Base-by-base conservation (phyloP, 163 green algal species). In the Coccomyxa subellipsoidea region DNA sequence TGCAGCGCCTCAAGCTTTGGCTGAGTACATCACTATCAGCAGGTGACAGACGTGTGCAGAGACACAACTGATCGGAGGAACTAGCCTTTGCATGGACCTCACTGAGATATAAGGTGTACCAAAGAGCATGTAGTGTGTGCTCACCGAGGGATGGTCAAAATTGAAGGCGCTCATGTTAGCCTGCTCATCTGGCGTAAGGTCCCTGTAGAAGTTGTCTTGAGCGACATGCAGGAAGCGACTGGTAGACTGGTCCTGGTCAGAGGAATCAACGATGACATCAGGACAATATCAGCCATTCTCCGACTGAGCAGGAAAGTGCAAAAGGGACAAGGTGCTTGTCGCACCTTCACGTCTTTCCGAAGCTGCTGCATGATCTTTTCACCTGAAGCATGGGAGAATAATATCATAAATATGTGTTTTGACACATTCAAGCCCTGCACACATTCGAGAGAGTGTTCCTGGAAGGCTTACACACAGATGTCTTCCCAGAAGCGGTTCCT, bases 131-230 rank as follows among this genome's bases (percentile, higher is more conserved):
- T 12, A 66, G 47, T 29, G 47, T 12, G 18, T 29, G 47, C 12
- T 66, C 18, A 77, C 70, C 31, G 70, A 38, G 27, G 92, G 90
- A 80, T 95, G 92, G 82, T 95, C 92, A 76, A 95, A 95, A 84
- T 95, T 95, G 87, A 94, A 94, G 69, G 86, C 40, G 27, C 75
- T 81, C 38, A 94, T 90, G 84, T 89, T 84, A 23, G 79, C 77
- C 25, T 80, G 71, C 82, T 82, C 82, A 35, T 78, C 47, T 29
- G 69, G 76, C 6, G 86, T 86, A n/a, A 90, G 75, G 69, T 89
- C 83, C 15, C 88, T 71, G 84, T 95, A 95, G 83, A 94, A 95
- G 76, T 81, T 90, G 83, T 95, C 92, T 81, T 92, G 85, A 2
- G 79, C 84, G 53, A 91, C 81, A 79, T 85, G 84, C n/a, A 90